phyloP scores from a whole-genome alignment of 139 green algal species.

The Yamagishiella unicocca region DNA sequence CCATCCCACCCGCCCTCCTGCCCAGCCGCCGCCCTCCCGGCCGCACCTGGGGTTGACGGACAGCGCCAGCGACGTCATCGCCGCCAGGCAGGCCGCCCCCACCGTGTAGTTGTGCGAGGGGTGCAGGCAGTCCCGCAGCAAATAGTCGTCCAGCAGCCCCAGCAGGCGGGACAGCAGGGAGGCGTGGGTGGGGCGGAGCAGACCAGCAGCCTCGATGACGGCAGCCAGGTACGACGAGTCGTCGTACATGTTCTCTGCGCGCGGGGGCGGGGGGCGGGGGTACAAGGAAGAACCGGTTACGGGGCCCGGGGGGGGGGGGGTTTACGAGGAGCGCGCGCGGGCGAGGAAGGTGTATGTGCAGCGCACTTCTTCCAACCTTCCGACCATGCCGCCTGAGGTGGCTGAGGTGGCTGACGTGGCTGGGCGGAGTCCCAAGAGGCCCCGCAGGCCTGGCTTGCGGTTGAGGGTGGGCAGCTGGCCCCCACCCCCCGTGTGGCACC shows the following conservation, averaged over 20 bases:
- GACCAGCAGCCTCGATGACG: conserved; percentile 25
- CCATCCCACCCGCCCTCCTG: not conserved
- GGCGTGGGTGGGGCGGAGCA: conserved; percentile 28
- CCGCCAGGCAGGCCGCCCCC: conserved; percentile 26
- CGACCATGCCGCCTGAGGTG: too few species aligned
- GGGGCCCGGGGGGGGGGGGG: too few species aligned
- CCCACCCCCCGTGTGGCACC: too few species aligned
- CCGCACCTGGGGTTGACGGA: conserved; percentile 24
- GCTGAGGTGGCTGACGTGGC: too few species aligned
- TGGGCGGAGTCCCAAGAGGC: too few species aligned
- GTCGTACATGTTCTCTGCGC: conserved; percentile 47
- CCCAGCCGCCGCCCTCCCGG: not conserved
- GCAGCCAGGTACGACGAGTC: conserved; percentile 30
- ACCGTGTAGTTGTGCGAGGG: conserved; percentile 23
- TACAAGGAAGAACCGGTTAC: too few species aligned
- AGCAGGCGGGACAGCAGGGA: conserved; percentile 5
- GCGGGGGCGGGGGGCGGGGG: too few species aligned
- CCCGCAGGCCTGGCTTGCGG: too few species aligned
- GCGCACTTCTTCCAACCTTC: too few species aligned
- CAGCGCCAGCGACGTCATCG: conserved; percentile 24
- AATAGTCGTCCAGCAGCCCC: conserved; percentile 29
- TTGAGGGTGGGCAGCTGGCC: too few species aligned
- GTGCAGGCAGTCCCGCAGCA: conserved; percentile 37
- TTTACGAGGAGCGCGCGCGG: too few species aligned
- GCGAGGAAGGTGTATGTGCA: too few species aligned